These are phyloP conservation scores for Astrothelium macrocarpum DNA, from an alignment of 495 filamentous ascomycete species.

Conservation along the genomic window DNA sequence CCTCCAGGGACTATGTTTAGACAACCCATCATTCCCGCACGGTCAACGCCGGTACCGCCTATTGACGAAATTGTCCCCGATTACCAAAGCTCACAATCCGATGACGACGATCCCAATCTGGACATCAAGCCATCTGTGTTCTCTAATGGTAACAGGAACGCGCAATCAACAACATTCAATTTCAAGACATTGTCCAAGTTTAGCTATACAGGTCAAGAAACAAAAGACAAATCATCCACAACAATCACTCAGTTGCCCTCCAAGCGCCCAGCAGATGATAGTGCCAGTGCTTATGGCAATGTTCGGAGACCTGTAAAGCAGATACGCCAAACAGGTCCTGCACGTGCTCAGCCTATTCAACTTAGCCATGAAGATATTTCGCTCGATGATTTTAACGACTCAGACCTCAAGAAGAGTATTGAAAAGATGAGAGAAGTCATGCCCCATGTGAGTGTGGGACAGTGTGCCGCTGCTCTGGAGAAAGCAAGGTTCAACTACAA, in stretches of 20 bases:
- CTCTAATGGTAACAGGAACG: conserved; percentile 7
- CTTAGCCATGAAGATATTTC: conserved; percentile 22
- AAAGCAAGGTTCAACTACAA: conserved; percentile 46
- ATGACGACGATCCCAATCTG: conserved; percentile 20
- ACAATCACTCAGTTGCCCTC: conserved; percentile 2
- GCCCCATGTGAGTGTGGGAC: conserved; percentile 40
- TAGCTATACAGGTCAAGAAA: not conserved
- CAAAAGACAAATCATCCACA: not conserved
- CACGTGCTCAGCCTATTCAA: conserved; percentile 44
- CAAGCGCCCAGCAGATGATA: conserved; percentile 41
- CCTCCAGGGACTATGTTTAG: conserved; percentile 68
- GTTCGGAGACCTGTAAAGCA: conserved; percentile 32
- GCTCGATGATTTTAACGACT: conserved; percentile 48
- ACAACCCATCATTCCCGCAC: conserved; percentile 35
- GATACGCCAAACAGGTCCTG: conserved; percentile 42
- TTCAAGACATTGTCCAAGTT: conserved; percentile 18
- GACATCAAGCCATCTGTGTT: conserved; percentile 31
- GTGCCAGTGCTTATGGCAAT: conserved; percentile 38
- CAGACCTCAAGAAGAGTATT: conserved; percentile 44
- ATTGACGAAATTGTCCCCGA: conserved; percentile 24
- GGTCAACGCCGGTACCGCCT: conserved; percentile 11
- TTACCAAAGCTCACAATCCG: conserved; percentile 14
- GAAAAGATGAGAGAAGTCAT: conserved; percentile 45
- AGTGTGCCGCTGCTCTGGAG: conserved; percentile 45
- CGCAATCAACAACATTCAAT: not conserved